Conservation (phyloP, 495 filamentous ascomycete genomes). For the Rostrohypoxylon terebratum region DNA sequence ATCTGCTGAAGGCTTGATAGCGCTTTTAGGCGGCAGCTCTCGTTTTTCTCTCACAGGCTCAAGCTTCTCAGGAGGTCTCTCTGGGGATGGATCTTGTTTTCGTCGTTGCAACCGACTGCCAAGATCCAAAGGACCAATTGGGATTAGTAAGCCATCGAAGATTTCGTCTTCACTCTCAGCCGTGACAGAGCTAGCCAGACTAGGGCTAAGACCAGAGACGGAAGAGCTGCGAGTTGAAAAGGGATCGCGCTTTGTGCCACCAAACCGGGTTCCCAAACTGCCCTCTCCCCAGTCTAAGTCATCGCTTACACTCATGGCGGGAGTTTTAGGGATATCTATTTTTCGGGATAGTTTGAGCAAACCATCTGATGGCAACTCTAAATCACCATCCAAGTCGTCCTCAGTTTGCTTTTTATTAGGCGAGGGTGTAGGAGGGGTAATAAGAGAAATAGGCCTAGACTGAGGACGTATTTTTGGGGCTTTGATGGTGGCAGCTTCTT, state of each 20-base stretch:
- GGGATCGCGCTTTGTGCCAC: slow-evolving; percentile 80
- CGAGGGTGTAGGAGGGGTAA: slow-evolving; percentile 67
- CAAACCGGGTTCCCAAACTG: slow-evolving; percentile 88
- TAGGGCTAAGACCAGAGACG: slow-evolving; percentile 88
- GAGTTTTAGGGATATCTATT: slow-evolving; percentile 68
- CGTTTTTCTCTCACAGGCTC: slow-evolving; percentile 39
- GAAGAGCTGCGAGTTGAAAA: slow-evolving; percentile 85
- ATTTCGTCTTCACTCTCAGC: slow-evolving; percentile 95
- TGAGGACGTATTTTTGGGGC: slow-evolving; percentile 68
- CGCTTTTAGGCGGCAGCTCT: slow-evolving; percentile 29
- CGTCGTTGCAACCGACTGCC: slow-evolving; percentile 78
- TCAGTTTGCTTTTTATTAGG: slow-evolving; percentile 49
- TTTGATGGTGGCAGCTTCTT: slow-evolving; percentile 74
- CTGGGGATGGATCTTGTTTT: slow-evolving; percentile 64
- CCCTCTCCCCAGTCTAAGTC: slow-evolving; percentile 96
- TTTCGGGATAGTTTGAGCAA: slow-evolving; percentile 69
- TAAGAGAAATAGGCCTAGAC: slow-evolving; percentile 65
- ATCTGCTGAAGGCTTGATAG: slow-evolving; percentile 52
- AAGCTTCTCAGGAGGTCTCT: slow-evolving; percentile 47
- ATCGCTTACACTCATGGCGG: slow-evolving; percentile 68
- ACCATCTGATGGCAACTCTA: slow-evolving; percentile 75
- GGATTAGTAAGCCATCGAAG: slow-evolving; percentile 85
- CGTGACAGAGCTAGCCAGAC: slow-evolving; percentile 87
- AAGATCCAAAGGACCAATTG: slow-evolving; percentile 84
- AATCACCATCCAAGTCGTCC: slow-evolving; percentile 81